Base-by-base conservation (phyloP, 179 eudicot genomes). In the Amaranthus tricolor region DNA sequence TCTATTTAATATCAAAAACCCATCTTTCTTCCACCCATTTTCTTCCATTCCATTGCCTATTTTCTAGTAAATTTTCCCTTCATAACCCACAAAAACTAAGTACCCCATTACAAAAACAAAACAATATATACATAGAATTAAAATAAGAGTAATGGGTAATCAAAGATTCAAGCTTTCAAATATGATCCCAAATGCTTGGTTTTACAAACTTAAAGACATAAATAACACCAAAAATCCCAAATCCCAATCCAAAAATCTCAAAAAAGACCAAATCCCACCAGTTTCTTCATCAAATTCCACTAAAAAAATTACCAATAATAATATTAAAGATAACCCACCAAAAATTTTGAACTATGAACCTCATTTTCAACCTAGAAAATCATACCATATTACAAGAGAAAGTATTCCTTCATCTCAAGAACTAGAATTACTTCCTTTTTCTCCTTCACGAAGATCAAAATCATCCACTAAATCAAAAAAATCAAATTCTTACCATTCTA, bases 171-270 rank as follows among this genome's bases (percentile, higher is more conserved):
- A 79, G 74, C 74, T 93, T 54, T 84, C 93, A 24, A 81, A 87
- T 72, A 88, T 94, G 90, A 80, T 94, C 55, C 98, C 98, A 7
- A 94, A 86, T 84, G 83, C 97, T 54, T 93, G 97, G 97, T 90
- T 91, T 70, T 80, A 85, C 89, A 91, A 89, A 80, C 95, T 91
- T 75, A 89, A 81, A 65, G 78, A 87, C 69, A 81, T 86, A 75
- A 82, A 78, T 72, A 83, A 80, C 58, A 59, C 80, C 9, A 44
- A 74, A 19, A 69, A 68, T 48, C 14, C 72, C 0, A 24, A 58
- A 50, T 19, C 51, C 21, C 56, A 63, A 14, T 6, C 68, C 45
- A 13, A 17, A 9, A 58, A 71, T 43, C 73, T 24, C 52, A 70
- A 76, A 16, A 75, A 79, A 19, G 72, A 67, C 68, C 31, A 74